Evolutionary conservation across 23 red algal genomes (phyloP), one percentile per base, ranked within the genome.

Genomic region (Rhodosorus marinus): DNA sequence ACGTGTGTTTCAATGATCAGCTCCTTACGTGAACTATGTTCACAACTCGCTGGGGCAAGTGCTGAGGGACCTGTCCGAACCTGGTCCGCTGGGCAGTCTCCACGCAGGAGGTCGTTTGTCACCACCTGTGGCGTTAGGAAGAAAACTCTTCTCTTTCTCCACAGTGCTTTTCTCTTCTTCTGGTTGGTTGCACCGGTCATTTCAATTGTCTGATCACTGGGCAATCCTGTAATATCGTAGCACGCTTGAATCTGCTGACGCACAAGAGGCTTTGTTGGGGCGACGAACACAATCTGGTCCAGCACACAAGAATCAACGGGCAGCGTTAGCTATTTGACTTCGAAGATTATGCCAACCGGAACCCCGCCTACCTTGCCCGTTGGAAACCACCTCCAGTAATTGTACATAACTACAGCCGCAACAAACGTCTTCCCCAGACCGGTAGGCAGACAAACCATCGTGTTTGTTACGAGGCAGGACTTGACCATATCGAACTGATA

Each of bases 391-490:
- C 35, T 38, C 31, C 47, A 30, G 11, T 26, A 46, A 47, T 64
- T 74, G 11, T 27, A 51, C 29, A 74, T 74, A 8, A 74, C 52
- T 1, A 74, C 68, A 3, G 68, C 51, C 1, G 68, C 68, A 3
- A 74, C 64, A 26, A 59, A 43, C 31, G 68, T 74, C 59, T 74
- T 74, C 19, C 68, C 68, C 1, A 74, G 31, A 6, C 68, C 68
- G 20, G 68, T 74, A 14, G 68, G 68, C 2, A 74, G 14, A n/a
- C 68, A 74, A 4, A 74, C 54, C 6, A 74, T 15, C 4, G 52
- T 74, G 54, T 74, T 74, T 8, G 46, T 33, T 8, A 28, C 49
- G 21, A 74, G 59, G n/a, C 55, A 54, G 14, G 40, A 28, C n/a
- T 26, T 36, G 9, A 60, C 68, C 26, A 74, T 59, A 33, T 26